These are phyloP conservation scores for Pisolithus microcarpus DNA, from an alignment of 768 basidiomycete genomes.

Conservation along the genomic window DNA sequence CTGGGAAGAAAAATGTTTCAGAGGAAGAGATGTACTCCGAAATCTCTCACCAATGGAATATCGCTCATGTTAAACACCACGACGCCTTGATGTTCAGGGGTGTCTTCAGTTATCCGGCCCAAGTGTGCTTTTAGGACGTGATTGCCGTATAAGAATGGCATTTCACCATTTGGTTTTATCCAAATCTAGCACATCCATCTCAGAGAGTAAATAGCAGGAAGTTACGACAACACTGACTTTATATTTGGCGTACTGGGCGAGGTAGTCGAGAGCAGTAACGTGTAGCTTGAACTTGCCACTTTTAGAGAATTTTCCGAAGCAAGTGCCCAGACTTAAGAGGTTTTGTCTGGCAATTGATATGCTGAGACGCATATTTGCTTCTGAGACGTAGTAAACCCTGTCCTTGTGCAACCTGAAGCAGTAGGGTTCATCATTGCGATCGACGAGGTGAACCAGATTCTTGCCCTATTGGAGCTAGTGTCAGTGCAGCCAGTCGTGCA, in stretches of 20 bases:
- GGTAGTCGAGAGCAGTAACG: constrained; percentile 85
- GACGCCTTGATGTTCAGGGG: constrained; percentile 97
- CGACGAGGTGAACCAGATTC: constrained; percentile 92
- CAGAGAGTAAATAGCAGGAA: background rate
- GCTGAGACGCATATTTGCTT: constrained; percentile 86
- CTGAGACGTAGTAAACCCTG: constrained; percentile 94
- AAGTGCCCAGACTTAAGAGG: constrained; percentile 89
- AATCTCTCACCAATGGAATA: constrained; percentile 67
- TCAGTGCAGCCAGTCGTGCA: background rate
- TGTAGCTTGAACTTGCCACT: constrained; percentile 97
- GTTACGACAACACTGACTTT: constrained; percentile 51
- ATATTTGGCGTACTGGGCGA: constrained; percentile 96
- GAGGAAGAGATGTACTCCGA: background rate
- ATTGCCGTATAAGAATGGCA: constrained; percentile 98
- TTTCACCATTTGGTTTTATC: constrained; percentile 99
- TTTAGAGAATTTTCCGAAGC: constrained; percentile 97
- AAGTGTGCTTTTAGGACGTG: constrained; percentile 97
- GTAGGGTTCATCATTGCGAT: constrained; percentile 88
- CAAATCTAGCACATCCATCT: constrained; percentile 56
- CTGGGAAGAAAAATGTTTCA: constrained; percentile 33
- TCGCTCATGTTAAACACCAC: constrained; percentile 96
- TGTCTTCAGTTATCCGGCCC: constrained; percentile 98
- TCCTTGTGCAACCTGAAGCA: constrained; percentile 95
- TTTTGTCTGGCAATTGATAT: constrained; percentile 91
- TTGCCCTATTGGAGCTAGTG: constrained; percentile 57